These are phyloP conservation scores for Aureobasidium sp. DNA, from an alignment of 2,329 filamentous ascomycete genomes.

Conservation along the genomic window DNA sequence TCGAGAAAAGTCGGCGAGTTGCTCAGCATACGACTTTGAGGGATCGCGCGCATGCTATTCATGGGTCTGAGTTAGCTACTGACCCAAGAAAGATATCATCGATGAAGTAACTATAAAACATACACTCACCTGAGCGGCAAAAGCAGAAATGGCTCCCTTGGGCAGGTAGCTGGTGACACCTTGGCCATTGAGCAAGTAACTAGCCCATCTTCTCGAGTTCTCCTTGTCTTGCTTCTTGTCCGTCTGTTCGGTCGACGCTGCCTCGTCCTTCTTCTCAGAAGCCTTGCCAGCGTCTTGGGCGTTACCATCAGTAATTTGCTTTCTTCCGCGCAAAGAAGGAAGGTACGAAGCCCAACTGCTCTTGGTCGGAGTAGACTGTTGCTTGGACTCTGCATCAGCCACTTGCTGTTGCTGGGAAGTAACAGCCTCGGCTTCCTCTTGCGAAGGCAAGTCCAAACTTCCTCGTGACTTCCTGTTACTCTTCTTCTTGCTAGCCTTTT, in stretches of 20 bases:
- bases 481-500: conserved; percentile 7
- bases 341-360: conserved; percentile 18
- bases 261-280: conserved; percentile 18
- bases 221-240: conserved; percentile 27
- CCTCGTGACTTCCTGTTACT: conserved; percentile 12
- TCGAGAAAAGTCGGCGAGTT: conserved; percentile 44
- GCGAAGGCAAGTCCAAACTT: conserved; percentile 14
- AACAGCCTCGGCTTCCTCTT: conserved; percentile 17
- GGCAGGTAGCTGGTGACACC: conserved; percentile 44
- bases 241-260: conserved; percentile 21
- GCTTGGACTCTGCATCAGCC: not conserved
- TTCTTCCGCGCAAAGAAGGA: conserved; percentile 18
- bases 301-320: conserved; percentile 19
- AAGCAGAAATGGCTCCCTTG: conserved; percentile 38
- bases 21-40: conserved; percentile 43
- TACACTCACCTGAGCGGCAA: conserved; percentile 33
- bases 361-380: conserved; percentile 13
- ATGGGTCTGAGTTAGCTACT: not conserved
- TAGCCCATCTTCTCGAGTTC: conserved; percentile 38
- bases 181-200: conserved; percentile 42
- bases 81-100: not conserved
- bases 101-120: not conserved
- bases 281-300: conserved; percentile 15
- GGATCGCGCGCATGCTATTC: conserved; percentile 38
- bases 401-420: not conserved